Evolutionary conservation across 345 rosid genomes (phyloP).

Genomic region (Aethionema arabicum): DNA sequence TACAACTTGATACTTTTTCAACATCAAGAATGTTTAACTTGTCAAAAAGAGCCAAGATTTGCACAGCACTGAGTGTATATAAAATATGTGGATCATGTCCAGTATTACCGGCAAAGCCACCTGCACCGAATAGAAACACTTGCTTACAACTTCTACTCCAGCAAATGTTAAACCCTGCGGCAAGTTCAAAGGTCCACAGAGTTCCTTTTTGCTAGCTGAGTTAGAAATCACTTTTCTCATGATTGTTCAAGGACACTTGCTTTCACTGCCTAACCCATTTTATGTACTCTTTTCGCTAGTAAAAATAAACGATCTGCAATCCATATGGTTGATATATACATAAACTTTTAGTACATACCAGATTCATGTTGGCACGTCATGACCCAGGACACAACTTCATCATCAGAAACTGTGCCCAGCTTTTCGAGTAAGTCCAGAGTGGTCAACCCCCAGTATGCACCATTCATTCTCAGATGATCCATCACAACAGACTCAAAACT

Average conservation of each 20-base stretch:
- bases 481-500: constrained; percentile 82
- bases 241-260: not conserved
- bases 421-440: constrained; percentile 75
- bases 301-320: not conserved
- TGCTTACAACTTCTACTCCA: not conserved
- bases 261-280: constrained; percentile 16
- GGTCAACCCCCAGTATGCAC: constrained; percentile 90
- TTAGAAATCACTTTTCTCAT: constrained; percentile 1
- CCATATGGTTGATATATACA: constrained; percentile 1
- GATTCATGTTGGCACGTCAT: constrained; percentile 78
- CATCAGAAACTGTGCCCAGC: constrained; percentile 53
- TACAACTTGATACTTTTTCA: constrained; percentile 73
- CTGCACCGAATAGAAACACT: constrained; percentile 41
- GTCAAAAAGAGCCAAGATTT: constrained; percentile 74
- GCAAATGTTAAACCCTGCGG: not conserved
- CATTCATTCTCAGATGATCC: constrained; percentile 91
- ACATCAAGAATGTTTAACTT: constrained; percentile 63
- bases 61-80: constrained; percentile 85
- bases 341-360: constrained; percentile 42
- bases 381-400: constrained; percentile 71
- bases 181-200: constrained; percentile 11
- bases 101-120: constrained; percentile 92
- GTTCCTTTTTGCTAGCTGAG: constrained; percentile 1
- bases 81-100: constrained; percentile 86
- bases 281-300: not conserved